A percentile compares a stretch with the other conserved stretches of the same genome.
These are phyloP conservation scores for Trypanosoma mega DNA, from an alignment of 208 protist genomes.

Conservation along the genomic window DNA sequence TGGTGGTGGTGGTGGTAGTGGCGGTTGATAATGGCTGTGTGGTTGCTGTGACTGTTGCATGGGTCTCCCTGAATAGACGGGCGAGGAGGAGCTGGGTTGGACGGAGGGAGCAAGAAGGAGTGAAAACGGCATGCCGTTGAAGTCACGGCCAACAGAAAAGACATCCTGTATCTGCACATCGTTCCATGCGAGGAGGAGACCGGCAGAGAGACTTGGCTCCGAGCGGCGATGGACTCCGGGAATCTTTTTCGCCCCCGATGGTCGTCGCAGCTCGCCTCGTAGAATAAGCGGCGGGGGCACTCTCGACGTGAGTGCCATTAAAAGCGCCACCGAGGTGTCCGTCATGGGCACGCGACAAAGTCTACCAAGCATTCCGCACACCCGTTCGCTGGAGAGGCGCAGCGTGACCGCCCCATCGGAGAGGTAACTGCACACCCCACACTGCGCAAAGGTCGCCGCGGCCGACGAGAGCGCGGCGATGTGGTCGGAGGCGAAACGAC, in stretches of 20 bases:
- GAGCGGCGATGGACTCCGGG: neutral
- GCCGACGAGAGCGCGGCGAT: too few species aligned
- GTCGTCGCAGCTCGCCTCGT: slow-evolving; percentile 42
- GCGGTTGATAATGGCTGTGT: too few species aligned
- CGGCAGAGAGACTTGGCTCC: slow-evolving; percentile 21
- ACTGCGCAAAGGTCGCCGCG: neutral
- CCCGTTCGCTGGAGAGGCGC: slow-evolving; percentile 26
- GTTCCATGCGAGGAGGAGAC: slow-evolving; percentile 22
- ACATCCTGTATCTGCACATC: slow-evolving; percentile 28
- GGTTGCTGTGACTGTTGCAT: too few species aligned
- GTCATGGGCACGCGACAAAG: slow-evolving; percentile 26
- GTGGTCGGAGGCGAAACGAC: too few species aligned
- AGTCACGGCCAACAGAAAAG: slow-evolving; percentile 34
- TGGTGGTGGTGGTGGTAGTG: neutral
- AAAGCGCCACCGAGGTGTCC: slow-evolving; percentile 41
- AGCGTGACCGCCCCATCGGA: slow-evolving; percentile 41
- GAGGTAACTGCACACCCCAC: slow-evolving; percentile 42
- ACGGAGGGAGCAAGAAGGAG: slow-evolving; percentile 26
- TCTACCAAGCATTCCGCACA: slow-evolving; percentile 32
- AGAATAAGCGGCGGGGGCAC: slow-evolving; percentile 41
- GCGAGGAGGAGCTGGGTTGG: too few species aligned
- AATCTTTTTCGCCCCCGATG: neutral
- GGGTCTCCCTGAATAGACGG: too few species aligned
- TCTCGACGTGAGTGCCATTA: slow-evolving; percentile 39
- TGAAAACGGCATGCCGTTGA: slow-evolving; percentile 33